A percentile compares a stretch with the other conserved stretches of the same genome.
These are phyloP conservation scores for Blastosporella zonata DNA, from an alignment of 1,284 basidiomycete species.

Conservation along the genomic window DNA sequence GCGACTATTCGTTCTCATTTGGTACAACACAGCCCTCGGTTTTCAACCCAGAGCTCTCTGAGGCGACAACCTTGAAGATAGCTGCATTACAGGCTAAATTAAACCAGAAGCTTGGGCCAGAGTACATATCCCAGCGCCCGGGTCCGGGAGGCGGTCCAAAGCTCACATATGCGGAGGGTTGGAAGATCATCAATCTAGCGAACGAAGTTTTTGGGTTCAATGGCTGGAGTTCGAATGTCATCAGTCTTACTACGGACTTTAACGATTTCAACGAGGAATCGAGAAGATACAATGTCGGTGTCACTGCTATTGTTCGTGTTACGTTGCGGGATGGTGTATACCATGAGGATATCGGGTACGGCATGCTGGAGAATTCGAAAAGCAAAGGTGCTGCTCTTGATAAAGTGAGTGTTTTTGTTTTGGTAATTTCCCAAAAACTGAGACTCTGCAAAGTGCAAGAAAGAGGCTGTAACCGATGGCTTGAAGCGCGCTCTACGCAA, in stretches of 20 bases:
- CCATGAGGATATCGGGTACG: constrained; percentile 95
- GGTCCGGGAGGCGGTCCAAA: constrained; percentile 86
- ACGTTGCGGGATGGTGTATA: constrained; percentile 86
- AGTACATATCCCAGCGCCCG: constrained; percentile 87
- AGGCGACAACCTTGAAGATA: constrained; percentile 61
- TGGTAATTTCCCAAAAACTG: constrained; percentile 1
- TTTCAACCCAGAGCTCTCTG: constrained; percentile 44
- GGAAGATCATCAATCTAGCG: constrained; percentile 95
- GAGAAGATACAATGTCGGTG: constrained; percentile 69
- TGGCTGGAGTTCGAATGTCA: constrained; percentile 90
- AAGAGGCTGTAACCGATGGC: constrained; percentile 95
- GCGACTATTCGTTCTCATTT: constrained; percentile 31
- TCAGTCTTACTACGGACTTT: constrained; percentile 75
- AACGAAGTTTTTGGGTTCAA: constrained; percentile 99
- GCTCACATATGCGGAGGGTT: constrained; percentile 94
- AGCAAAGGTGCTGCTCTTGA: constrained; percentile 87
- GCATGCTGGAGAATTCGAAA: constrained; percentile 80
- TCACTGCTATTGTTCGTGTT: constrained; percentile 84
- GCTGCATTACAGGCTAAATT: constrained; percentile 81
- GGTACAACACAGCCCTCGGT: constrained; percentile 31
- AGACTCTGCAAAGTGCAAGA: constrained; percentile 74
- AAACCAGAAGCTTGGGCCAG: constrained; percentile 88
- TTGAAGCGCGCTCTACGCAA: constrained; percentile 88
- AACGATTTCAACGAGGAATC: constrained; percentile 71
- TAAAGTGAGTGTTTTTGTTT: constrained; percentile 60